Evolutionary conservation across 2,329 filamentous ascomycete species (phyloP), one percentile per base, ranked within the genome.

Genomic region (Phaeosphaeriaceae sp.): DNA sequence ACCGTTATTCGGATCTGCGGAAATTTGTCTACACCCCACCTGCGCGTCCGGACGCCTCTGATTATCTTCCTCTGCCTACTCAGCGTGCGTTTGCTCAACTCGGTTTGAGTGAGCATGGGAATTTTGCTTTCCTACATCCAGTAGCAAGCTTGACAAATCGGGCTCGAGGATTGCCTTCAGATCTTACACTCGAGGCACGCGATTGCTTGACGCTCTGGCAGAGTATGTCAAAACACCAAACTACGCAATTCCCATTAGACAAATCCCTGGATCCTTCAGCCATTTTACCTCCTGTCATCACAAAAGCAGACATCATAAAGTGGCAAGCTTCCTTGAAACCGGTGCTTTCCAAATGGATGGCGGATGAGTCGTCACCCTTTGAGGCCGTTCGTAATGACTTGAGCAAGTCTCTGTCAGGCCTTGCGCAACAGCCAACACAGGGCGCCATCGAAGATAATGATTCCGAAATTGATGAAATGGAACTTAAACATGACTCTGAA

Each of bases 1-100:
- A 86, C 29, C 80, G 89, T 39, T 92, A 92, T 70, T 92, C 87
- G 0, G 89, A 93, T 65, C 74, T 93, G 1, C 80, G 88, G n/a
- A 91, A 91, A 61, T 92, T 89, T 58, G 70, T 85, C 29, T 91
- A 89, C 67, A 69, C 77, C 0, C 79, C 85, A 29, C 2, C 79
- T 12, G 45, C 49, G 79, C 52, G 59, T 9, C 0, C 64, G 72
- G 32, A 48, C 18, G 9, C 50, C n/a, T 40, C 55, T 26, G 58
- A 65, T 0, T 88, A 88, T 59, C 63, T 77, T 9, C 83, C 82
- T 0, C 68, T 89, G 1, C 46, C 67, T 0, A 59, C 68, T 3
- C 56, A 62, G 15, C 61, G 64, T 3, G 60, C 59, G 1, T 67
- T 75, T 38, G 64, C 66, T 5, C 75, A 74, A 17, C 70, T 81